Conservation (phyloP, 2,329 filamentous ascomycete species). For the Fusarium sp. region DNA sequence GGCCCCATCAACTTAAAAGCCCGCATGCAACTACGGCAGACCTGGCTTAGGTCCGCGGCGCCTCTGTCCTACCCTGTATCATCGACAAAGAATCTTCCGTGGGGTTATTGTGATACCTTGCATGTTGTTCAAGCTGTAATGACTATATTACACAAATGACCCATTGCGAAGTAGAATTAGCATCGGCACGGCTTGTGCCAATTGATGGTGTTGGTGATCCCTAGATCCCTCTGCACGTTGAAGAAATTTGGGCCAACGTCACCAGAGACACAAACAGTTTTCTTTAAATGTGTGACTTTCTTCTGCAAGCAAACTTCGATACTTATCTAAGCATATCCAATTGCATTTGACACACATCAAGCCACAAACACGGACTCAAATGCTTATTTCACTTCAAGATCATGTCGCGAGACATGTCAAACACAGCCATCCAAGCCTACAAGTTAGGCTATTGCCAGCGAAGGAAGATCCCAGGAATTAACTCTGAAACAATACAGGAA, state of each 20-base stretch:
- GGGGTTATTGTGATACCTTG: neutral
- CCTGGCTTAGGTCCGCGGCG: too few relatives aligned
- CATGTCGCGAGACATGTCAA: neutral
- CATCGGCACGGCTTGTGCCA: neutral
- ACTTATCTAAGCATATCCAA: neutral
- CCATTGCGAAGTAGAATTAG: neutral
- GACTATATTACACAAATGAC: neutral
- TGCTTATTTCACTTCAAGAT: neutral
- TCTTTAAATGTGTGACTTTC: neutral
- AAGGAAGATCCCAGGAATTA: neutral
- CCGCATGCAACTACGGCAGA: neutral
- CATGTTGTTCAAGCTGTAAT: neutral
- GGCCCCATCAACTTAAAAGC: neutral
- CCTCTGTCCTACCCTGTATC: constrained; percentile 2
- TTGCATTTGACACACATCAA: neutral
- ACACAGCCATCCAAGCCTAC: too few relatives aligned
- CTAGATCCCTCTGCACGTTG: neutral
- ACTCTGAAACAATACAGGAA: constrained; percentile 17
- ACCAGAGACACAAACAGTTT: neutral
- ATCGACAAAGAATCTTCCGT: neutral
- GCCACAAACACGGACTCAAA: neutral
- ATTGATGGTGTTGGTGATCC: neutral
- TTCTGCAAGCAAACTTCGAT: too few relatives aligned
- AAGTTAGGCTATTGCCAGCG: neutral
- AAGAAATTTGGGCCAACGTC: neutral